Conservation (phyloP, 768 basidiomycete species). For the Hygrocybe coccinea region DNA sequence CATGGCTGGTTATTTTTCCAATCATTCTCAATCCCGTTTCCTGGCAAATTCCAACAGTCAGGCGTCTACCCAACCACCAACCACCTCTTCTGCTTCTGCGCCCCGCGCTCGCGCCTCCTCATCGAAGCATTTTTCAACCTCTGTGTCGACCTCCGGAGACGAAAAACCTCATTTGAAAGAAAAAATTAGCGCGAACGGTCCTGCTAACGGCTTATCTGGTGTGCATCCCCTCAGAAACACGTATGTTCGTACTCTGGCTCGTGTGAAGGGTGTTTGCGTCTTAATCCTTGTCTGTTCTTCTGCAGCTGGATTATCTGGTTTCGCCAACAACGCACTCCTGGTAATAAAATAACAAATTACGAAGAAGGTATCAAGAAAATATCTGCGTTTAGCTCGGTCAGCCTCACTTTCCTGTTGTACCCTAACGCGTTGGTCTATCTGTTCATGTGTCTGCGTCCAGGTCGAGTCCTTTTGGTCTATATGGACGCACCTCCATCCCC, state of each 20-base stretch:
- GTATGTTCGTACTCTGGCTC: conserved; percentile 64
- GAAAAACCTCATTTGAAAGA: conserved; percentile 34
- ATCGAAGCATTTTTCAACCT: conserved; percentile 75
- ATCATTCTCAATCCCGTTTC: conserved; percentile 73
- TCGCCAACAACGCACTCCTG: conserved; percentile 83
- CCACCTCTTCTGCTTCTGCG: conserved; percentile 20
- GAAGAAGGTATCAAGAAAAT: conserved; percentile 95
- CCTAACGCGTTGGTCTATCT: not conserved
- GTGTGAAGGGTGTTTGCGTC: conserved; percentile 17
- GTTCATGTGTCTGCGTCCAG: conserved; percentile 34
- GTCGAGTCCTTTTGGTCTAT: conserved; percentile 96
- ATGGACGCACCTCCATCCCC: conserved; percentile 85
- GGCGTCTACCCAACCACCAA: conserved; percentile 20
- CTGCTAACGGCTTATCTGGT: conserved; percentile 33
- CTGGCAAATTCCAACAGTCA: conserved; percentile 43
- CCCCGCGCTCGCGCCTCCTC: conserved; percentile 45
- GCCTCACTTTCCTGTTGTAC: conserved; percentile 22
- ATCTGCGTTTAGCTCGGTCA: conserved; percentile 80
- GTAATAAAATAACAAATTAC: conserved; percentile 85
- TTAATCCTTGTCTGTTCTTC: conserved; percentile 16
- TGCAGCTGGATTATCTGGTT: conserved; percentile 89
- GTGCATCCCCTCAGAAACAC: conserved; percentile 81
- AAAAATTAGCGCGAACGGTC: conserved; percentile 30
- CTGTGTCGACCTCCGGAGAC: conserved; percentile 39
- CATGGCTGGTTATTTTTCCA: conserved; percentile 79